Conservation (phyloP, 2,329 filamentous ascomycete genomes). For the Ophiocordyceps camponoti-floridani region DNA sequence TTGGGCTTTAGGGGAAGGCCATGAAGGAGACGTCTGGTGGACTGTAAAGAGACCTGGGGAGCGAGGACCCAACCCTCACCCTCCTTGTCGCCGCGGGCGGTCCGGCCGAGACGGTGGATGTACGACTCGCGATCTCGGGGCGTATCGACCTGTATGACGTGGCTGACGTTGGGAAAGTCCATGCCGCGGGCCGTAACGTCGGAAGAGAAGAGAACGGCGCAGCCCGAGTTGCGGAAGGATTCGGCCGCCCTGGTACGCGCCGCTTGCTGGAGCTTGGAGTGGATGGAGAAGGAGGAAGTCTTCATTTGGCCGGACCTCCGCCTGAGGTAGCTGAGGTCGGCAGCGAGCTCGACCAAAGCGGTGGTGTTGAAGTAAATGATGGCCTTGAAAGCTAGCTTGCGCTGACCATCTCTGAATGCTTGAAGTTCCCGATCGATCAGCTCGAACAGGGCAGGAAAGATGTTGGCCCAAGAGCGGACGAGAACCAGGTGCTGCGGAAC, state of each 20-base stretch:
- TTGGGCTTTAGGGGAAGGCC: slow-evolving; percentile 43
- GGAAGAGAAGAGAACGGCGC: slow-evolving; percentile 55
- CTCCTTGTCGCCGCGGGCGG: slow-evolving; percentile 54
- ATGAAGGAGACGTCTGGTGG: slow-evolving; percentile 31
- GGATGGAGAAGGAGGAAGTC: slow-evolving; percentile 39
- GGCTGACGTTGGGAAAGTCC: slow-evolving; percentile 68
- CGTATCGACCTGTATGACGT: slow-evolving; percentile 55
- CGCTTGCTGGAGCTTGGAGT: slow-evolving; percentile 57
- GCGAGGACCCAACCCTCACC: slow-evolving; percentile 56
- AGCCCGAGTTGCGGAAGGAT: slow-evolving; percentile 44
- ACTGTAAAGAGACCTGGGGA: slow-evolving; percentile 30
- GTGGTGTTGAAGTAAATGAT: slow-evolving; percentile 83
- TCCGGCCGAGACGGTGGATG: slow-evolving; percentile 62
- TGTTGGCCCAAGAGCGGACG: slow-evolving; percentile 53
- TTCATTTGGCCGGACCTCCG: slow-evolving; percentile 19
- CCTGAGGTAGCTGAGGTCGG: slow-evolving; percentile 28
- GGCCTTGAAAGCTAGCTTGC: slow-evolving; percentile 64
- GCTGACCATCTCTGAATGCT: slow-evolving; percentile 19
- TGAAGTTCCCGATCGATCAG: slow-evolving; percentile 45
- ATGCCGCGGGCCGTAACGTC: slow-evolving; percentile 70
- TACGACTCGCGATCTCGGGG: slow-evolving; percentile 52
- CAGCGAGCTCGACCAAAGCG: slow-evolving; percentile 47
- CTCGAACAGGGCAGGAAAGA: slow-evolving; percentile 61
- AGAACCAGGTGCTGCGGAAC: slow-evolving; percentile 66
- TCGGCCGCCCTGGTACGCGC: slow-evolving; percentile 55